phyloP scores from a whole-genome alignment of 1,139 yeast genomes.

The Magnusiomyces suaveolens region DNA sequence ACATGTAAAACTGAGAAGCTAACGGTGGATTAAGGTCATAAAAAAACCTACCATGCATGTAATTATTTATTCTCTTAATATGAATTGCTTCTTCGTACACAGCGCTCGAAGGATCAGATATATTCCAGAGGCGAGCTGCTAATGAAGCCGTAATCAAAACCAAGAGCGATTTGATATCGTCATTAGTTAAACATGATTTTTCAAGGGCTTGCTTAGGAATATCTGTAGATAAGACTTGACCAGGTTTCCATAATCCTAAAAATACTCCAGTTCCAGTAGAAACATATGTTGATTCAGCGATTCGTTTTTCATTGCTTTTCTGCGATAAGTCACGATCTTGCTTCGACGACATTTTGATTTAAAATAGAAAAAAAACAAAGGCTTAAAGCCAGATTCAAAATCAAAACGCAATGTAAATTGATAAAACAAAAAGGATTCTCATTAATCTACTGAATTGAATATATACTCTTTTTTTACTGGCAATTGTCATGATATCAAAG shows the following conservation, averaged over 20 bases:
- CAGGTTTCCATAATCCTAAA: constrained; percentile 23
- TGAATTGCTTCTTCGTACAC: constrained; percentile 52
- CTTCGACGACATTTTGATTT: not conserved
- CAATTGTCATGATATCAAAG: too few species aligned
- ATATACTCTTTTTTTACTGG: too few species aligned
- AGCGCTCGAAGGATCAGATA: constrained; percentile 28
- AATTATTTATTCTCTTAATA: constrained; percentile 46
- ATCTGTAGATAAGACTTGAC: constrained; percentile 13
- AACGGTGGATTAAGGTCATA: constrained; percentile 58
- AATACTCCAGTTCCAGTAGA: constrained; percentile 23
- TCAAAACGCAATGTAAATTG: too few species aligned
- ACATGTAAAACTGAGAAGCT: constrained; percentile 41
- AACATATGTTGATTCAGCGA: constrained; percentile 8
- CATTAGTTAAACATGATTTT: constrained; percentile 4
- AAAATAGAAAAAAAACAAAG: too few species aligned
- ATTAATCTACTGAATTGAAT: too few species aligned
- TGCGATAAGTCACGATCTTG: too few species aligned
- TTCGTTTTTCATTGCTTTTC: not conserved
- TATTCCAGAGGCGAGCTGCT: constrained; percentile 17
- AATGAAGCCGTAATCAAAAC: constrained; percentile 10
- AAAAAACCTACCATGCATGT: constrained; percentile 45
- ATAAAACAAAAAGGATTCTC: too few species aligned
- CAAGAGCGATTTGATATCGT: constrained; percentile 11
- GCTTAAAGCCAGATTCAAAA: too few species aligned
- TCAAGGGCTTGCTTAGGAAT: constrained; percentile 10